Evolutionary conservation across 352 stramenopile species (phyloP).

Genomic region (Saprolegnia diclina): DNA sequence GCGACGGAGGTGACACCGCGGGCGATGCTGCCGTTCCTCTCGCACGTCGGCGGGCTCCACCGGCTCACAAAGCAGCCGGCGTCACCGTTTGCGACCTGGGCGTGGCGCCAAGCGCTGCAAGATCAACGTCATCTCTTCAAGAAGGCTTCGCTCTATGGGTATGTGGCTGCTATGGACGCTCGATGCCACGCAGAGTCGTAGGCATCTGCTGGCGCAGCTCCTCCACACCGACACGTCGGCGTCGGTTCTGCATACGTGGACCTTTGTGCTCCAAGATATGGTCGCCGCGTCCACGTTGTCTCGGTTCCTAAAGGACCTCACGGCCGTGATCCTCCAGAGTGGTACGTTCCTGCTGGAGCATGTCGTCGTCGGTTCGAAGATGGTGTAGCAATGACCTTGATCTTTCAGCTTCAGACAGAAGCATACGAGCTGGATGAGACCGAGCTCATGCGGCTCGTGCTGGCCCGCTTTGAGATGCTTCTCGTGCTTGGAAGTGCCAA

Average conservation of each 20-base stretch:
- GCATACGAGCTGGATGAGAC: slow-evolving; percentile 8
- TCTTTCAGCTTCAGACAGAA: slow-evolving; percentile 20
- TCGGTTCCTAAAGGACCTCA: neutral
- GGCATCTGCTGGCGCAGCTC: neutral
- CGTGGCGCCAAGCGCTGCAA: no score
- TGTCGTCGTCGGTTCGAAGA: neutral
- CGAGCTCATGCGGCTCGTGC: neutral
- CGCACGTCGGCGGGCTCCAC: neutral
- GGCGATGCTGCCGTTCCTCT: neutral
- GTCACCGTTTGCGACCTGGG: no score
- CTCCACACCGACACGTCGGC: neutral
- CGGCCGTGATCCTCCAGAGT: neutral
- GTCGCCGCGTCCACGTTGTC: neutral
- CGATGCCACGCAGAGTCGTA: neutral
- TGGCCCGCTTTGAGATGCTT: slow-evolving; percentile 21
- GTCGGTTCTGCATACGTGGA: neutral
- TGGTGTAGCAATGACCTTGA: slow-evolving; percentile 6
- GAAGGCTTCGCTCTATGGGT: no score
- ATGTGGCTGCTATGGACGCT: no score
- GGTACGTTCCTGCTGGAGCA: neutral
- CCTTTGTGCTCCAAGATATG: neutral
- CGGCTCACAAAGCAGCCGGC: neutral
- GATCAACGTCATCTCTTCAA: no score
- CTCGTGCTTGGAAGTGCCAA: neutral
- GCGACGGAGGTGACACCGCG: neutral